A percentile compares a stretch with the other conserved stretches of the same genome.
These are phyloP conservation scores for Amanita rubescens DNA, from an alignment of 768 basidiomycete genomes.

Conservation along the genomic window DNA sequence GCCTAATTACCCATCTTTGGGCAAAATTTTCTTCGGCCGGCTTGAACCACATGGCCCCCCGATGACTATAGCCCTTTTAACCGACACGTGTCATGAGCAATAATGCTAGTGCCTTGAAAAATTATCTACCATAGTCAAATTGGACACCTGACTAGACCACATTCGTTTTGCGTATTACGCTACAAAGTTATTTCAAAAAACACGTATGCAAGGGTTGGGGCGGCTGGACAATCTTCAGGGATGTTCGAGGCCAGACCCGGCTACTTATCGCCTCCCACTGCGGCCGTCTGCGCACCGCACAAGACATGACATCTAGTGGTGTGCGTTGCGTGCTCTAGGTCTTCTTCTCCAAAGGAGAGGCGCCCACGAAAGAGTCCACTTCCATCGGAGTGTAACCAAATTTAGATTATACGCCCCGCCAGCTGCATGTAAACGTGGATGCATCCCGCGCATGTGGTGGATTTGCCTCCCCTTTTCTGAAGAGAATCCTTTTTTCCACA, in stretches of 20 bases:
- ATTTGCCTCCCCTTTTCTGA: background rate
- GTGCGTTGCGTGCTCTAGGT: no score
- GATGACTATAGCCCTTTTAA: background rate
- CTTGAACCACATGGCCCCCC: background rate
- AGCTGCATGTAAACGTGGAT: no score
- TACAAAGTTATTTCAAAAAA: background rate
- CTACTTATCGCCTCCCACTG: no score
- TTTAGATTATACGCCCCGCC: no score
- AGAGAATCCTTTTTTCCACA: background rate
- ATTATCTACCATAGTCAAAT: background rate
- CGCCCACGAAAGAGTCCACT: no score
- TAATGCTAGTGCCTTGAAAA: constrained; percentile 5
- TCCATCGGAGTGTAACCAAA: no score
- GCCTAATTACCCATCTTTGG: background rate
- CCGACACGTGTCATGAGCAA: background rate
- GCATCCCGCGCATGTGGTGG: no score
- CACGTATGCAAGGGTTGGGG: background rate
- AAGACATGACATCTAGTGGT: no score
- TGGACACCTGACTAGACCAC: background rate
- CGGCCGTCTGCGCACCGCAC: no score
- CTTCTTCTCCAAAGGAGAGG: no score
- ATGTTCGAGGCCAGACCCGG: background rate
- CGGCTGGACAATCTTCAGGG: background rate
- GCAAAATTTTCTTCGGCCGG: background rate
- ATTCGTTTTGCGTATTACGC: background rate